Base-by-base conservation (phyloP, 768 basidiomycete species). In the Serpula lacrymans region DNA sequence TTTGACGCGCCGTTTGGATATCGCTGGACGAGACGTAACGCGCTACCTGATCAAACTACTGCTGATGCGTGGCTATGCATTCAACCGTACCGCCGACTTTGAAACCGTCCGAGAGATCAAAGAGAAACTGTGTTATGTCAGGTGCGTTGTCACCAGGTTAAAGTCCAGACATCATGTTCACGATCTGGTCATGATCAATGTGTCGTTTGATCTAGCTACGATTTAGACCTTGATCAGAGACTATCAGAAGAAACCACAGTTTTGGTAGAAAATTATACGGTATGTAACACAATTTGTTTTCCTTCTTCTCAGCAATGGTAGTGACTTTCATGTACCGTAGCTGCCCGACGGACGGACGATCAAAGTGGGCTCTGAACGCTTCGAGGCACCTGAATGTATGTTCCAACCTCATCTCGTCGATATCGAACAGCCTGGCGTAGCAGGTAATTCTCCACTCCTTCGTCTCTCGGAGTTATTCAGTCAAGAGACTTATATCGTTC, bases 51-150 rank as follows among this genome's bases (percentile, higher is more conserved):
- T 99, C 78, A 99, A 98, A 68, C 77, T 99, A n/a, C 74, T 99
- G 24, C 80, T 98, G 52, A 97, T 97, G 94, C 83, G 95, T n/a
- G 96, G 96, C n/a, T 98, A 99, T 63, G 96, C 96, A 1, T 98
- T 99, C 77, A 98, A 99, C 68, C 82, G 96, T 28, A 99, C 96
- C 3, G 96, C 96, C 20, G 96, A 99, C 68, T 99, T 99, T 55
- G 96, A 99, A 71, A 99, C 96, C 2, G 96, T 99, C 16, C 71
- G 95, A 23, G 91, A 96, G 63, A 98, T 99, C 69, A 99, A 99
- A 68, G 96, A 99, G 73, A 96, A 94, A 63, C 65, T 98, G 32
- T 99, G 96, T 68, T 99, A 98, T 58, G 88, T 96, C 56, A 95
- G 88, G 90, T 93, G 49, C 36, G 75, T 41, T 25, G 31, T 34